Evolutionary conservation across 805 yeast genomes (phyloP).

Genomic region (Wickerhamomyces canadensis): DNA sequence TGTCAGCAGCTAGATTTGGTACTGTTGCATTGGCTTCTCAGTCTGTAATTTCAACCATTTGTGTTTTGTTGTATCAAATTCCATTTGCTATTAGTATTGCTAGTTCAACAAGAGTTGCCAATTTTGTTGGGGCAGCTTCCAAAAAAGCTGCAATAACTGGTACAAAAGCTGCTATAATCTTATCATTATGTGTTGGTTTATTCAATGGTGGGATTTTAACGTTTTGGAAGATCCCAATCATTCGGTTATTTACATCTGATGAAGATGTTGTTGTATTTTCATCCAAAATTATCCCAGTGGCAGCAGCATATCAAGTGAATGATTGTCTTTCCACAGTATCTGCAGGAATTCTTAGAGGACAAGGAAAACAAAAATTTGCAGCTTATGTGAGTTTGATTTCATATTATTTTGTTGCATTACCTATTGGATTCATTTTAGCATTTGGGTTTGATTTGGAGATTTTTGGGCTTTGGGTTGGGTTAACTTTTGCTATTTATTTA

Average conservation of each 20-base stretch:
- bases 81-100: conserved; percentile 77
- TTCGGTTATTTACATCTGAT: conserved; percentile 56
- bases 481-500: conserved; percentile 45
- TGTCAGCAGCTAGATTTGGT: conserved; percentile 64
- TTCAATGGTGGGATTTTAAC: conserved; percentile 43
- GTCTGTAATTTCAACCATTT: conserved; percentile 63
- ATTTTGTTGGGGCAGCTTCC: conserved; percentile 63
- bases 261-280: conserved; percentile 48
- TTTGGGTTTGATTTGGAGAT: conserved; percentile 43
- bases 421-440: conserved; percentile 47
- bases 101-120: conserved; percentile 71
- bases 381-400: conserved; percentile 52
- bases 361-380: conserved; percentile 65
- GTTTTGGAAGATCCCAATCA: conserved; percentile 36
- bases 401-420: conserved; percentile 56
- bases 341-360: conserved; percentile 75
- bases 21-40: conserved; percentile 66
- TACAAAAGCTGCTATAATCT: conserved; percentile 35
- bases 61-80: conserved; percentile 63
- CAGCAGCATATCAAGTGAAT: conserved; percentile 63
- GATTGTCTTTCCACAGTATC: conserved; percentile 68
- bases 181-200: conserved; percentile 35
- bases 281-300: conserved; percentile 48
- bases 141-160: conserved; percentile 40
- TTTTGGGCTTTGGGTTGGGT: conserved; percentile 59